Evolutionary conservation across 805 yeast species (phyloP).

Genomic region (Saturnispora galanensis): DNA sequence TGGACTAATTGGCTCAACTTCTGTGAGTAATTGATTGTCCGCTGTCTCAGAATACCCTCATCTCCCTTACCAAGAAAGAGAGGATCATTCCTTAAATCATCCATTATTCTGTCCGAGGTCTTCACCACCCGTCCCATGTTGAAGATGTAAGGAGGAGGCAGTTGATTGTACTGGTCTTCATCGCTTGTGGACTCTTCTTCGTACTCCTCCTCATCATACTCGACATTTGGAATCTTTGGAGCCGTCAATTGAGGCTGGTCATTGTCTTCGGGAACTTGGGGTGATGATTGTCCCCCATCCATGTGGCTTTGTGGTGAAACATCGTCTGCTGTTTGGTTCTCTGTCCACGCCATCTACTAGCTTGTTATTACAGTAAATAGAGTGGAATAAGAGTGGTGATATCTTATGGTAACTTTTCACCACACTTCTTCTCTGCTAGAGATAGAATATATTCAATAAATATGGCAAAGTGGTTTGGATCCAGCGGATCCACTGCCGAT

Average conservation of each 20-base stretch:
- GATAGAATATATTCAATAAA: no score
- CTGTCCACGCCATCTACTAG: no score
- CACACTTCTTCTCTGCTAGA: background rate
- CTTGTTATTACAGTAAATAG: no score
- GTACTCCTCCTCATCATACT: background rate
- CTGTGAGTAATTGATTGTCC: slow-evolving; percentile 29
- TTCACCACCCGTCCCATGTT: slow-evolving; percentile 33
- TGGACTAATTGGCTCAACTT: background rate
- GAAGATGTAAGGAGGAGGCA: slow-evolving; percentile 13
- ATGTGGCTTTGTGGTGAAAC: no score
- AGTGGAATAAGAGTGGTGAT: no score
- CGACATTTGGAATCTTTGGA: background rate
- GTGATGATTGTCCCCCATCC: background rate
- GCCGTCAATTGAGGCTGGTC: background rate
- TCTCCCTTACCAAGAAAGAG: slow-evolving; percentile 22
- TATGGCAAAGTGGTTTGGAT: slow-evolving; percentile 6
- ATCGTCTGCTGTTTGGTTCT: no score
- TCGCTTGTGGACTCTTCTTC: slow-evolving; percentile 1
- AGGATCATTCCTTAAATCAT: slow-evolving; percentile 45
- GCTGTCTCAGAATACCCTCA: slow-evolving; percentile 21
- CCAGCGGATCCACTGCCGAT: background rate
- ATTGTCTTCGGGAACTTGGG: background rate
- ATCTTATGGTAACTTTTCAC: background rate
- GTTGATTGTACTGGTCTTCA: background rate
- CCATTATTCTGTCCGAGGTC: slow-evolving; percentile 57